Conservation (phyloP, 768 basidiomycete genomes). For the Clitopilus hobsonii region DNA sequence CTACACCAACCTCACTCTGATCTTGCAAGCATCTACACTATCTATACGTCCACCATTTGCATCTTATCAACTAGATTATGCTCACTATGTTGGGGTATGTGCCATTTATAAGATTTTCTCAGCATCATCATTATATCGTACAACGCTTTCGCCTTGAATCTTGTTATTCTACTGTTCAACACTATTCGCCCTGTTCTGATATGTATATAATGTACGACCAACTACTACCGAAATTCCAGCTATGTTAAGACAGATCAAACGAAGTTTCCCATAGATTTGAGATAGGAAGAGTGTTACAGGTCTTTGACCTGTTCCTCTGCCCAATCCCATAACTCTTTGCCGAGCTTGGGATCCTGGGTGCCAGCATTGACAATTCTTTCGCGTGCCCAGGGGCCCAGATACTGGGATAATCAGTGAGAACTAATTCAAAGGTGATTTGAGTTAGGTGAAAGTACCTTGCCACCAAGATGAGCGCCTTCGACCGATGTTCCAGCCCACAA, state of each 20-base stretch:
- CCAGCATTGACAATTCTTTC: constrained; percentile 16
- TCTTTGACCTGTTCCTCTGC: constrained; percentile 36
- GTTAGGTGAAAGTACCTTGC: constrained; percentile 28
- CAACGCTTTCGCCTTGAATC: not conserved
- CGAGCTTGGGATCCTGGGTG: constrained; percentile 23
- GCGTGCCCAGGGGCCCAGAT: constrained; percentile 39
- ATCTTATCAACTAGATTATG: too few relatives aligned
- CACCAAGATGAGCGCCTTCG: constrained; percentile 34
- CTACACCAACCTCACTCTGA: not conserved
- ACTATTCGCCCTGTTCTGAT: not conserved
- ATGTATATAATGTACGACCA: not conserved
- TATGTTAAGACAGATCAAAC: too few relatives aligned
- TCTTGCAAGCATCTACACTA: not conserved
- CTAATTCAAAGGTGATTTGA: too few relatives aligned
- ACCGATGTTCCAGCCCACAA: constrained; percentile 44
- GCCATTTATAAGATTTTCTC: not conserved
- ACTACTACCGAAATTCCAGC: not conserved
- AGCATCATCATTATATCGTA: not conserved
- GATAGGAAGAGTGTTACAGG: too few relatives aligned
- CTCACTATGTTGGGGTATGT: not conserved
- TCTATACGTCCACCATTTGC: not conserved
- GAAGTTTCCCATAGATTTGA: too few relatives aligned
- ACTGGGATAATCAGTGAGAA: constrained; percentile 19
- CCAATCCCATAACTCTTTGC: constrained; percentile 36
- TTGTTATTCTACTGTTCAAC: not conserved